Evolutionary conservation across 768 basidiomycete species (phyloP), one percentile per base, ranked within the genome.

Genomic region (Amylocystis lapponica): DNA sequence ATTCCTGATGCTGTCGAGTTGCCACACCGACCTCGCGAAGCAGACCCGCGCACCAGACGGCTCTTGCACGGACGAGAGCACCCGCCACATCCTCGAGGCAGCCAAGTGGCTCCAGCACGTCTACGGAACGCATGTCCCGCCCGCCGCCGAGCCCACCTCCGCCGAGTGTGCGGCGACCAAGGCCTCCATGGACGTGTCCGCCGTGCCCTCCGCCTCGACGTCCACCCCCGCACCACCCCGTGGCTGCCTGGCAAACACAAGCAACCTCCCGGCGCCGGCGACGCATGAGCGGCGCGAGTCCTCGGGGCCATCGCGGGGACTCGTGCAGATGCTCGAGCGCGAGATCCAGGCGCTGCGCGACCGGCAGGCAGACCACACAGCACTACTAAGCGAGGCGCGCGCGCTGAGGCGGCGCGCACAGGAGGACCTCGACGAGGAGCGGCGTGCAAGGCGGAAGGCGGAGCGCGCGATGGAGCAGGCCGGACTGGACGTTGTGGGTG

Each of bases 1-100:
- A 0, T 74, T 66, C 53, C 65, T 81, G 8, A 64, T 79, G 56
- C 64, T 79, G 13, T 70, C 78, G 7, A 69, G 73, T 40, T 79
- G 78, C 50, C 72, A 79, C 51, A 61, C 64, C 2, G 78, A 79
- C 50, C 53, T 79, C 5, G 46, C 44, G 5, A 41, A 67, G 61
- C 36, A 66, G 57, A 53, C 50, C 49, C 27, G 54, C 58, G 17
- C 22, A 4, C 64, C 63, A 47, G 27, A 27, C 8, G 51, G 29
- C 40, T 55, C 2, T 17, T 52, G 59, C 27, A 55, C 63, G 0
- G 54, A 54, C n/a, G 48, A 52, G n/a, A 59, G 61, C 14, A 46
- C 55, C 2, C 54, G 56, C 17, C 73, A 79, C 51, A 61, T 67
- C 39, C 52, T 56, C 13, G 65, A 66, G 33, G 67, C 74, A 0